These are phyloP conservation scores for Sporothrix sp. DNA, from an alignment of 2,329 filamentous ascomycete genomes.

Conservation along the genomic window DNA sequence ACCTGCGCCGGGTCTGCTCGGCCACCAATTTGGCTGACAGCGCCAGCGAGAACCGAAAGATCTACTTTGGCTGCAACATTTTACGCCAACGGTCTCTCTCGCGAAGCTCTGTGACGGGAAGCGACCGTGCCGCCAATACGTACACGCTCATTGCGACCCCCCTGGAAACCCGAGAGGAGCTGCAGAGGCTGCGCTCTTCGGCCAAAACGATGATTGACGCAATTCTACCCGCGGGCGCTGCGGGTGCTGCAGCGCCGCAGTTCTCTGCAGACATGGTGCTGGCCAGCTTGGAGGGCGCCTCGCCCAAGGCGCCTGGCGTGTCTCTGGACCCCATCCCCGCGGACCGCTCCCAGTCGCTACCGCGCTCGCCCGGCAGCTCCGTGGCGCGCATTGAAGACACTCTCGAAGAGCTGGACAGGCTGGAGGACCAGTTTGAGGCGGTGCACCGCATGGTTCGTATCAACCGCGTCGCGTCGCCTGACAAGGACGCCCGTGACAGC, in stretches of 20 bases:
- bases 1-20: conserved; percentile 11
- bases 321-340: neutral
- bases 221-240: neutral
- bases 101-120: conserved; percentile 18
- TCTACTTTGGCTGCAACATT: conserved; percentile 45
- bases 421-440: conserved; percentile 53
- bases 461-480: conserved; percentile 25
- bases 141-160: conserved; percentile 41
- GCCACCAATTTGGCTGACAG: conserved; percentile 4
- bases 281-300: neutral
- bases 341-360: conserved; percentile 8
- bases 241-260: neutral
- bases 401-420: conserved; percentile 49
- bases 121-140: conserved; percentile 26
- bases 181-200: neutral
- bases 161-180: conserved; percentile 21
- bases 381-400: conserved; percentile 50
- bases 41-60: conserved; percentile 19
- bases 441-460: conserved; percentile 33
- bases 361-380: conserved; percentile 14
- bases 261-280: neutral
- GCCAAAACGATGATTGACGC: conserved; percentile 13
- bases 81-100: conserved; percentile 29
- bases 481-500: conserved; percentile 21
- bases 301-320: conserved; percentile 5